These are phyloP conservation scores for Marasmius oreades DNA, from an alignment of 1,284 basidiomycete species.

Conservation along the genomic window DNA sequence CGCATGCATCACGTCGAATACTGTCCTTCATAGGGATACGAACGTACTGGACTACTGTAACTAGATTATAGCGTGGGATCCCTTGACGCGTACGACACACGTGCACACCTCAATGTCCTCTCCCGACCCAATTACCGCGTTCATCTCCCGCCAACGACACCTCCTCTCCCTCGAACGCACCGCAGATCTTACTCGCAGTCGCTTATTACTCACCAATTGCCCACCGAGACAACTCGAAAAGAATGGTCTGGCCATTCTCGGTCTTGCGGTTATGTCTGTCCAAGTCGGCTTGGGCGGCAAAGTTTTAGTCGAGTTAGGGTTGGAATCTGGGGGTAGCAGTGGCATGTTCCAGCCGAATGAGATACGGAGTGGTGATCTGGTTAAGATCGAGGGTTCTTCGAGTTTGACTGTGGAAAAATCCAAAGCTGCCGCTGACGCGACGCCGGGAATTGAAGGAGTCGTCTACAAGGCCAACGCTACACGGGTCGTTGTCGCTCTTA, in stretches of 20 bases:
- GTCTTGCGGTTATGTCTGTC: constrained; percentile 67
- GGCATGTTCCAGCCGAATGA: constrained; percentile 81
- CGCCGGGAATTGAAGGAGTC: constrained; percentile 59
- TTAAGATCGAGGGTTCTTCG: constrained; percentile 74
- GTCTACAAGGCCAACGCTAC: constrained; percentile 83
- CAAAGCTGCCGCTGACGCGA: constrained; percentile 30
- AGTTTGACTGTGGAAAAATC: constrained; percentile 30
- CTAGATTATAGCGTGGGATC: too few species aligned
- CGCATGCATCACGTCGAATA: too few species aligned
- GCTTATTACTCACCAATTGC: constrained; percentile 81
- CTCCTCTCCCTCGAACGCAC: constrained; percentile 73
- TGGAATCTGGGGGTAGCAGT: constrained; percentile 74
- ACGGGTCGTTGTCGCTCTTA: constrained; percentile 73
- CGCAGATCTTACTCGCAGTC: constrained; percentile 81
- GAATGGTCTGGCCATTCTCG: constrained; percentile 78
- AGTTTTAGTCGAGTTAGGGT: constrained; percentile 83
- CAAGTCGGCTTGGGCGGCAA: constrained; percentile 88
- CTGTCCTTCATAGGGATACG: too few species aligned
- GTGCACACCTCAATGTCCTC: neutral
- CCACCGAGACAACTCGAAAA: constrained; percentile 83
- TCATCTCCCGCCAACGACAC: constrained; percentile 67
- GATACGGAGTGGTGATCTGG: constrained; percentile 80
- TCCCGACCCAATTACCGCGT: constrained; percentile 32
- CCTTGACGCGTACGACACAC: neutral
- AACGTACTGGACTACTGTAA: too few species aligned